Percentiles rank a stretch among this genome's conserved stretches.
These are phyloP conservation scores for Lachancea quebecensis DNA, from an alignment of 805 yeast genomes.

Conservation along the genomic window DNA sequence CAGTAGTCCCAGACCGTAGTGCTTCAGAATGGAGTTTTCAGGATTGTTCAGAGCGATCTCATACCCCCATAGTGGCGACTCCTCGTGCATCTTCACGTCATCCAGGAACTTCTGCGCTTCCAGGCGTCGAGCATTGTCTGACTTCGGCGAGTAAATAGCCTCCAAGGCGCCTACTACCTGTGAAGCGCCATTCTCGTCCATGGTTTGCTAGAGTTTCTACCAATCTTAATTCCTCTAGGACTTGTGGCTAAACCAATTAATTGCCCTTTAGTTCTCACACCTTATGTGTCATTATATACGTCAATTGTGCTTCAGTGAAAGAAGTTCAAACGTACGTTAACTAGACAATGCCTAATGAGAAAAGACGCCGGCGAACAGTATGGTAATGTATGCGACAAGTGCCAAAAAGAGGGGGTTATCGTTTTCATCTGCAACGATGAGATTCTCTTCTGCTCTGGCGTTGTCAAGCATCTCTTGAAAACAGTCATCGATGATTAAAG, in stretches of 20 bases:
- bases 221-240: neutral
- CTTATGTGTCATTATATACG: no score
- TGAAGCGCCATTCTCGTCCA: slow-evolving; percentile 61
- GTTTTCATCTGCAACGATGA: no score
- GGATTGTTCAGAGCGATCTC: slow-evolving; percentile 63
- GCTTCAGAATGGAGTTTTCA: slow-evolving; percentile 68
- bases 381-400: no score
- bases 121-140: slow-evolving; percentile 50
- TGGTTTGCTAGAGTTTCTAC: slow-evolving; percentile 17
- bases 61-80: slow-evolving; percentile 90
- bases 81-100: slow-evolving; percentile 64
- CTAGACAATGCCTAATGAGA: no score
- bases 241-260: neutral
- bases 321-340: no score
- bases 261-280: neutral
- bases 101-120: slow-evolving; percentile 66
- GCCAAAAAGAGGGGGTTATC: no score
- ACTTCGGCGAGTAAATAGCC: slow-evolving; percentile 59
- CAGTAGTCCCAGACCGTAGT: slow-evolving; percentile 78
- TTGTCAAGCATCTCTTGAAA: no score
- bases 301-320: no score
- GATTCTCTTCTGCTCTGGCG: no score
- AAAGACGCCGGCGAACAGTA: no score
- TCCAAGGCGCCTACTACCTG: slow-evolving; percentile 77
- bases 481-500: no score